Conservation (phyloP, 2,329 filamentous ascomycete genomes). For the Pseudogymnoascus verrucosus region DNA sequence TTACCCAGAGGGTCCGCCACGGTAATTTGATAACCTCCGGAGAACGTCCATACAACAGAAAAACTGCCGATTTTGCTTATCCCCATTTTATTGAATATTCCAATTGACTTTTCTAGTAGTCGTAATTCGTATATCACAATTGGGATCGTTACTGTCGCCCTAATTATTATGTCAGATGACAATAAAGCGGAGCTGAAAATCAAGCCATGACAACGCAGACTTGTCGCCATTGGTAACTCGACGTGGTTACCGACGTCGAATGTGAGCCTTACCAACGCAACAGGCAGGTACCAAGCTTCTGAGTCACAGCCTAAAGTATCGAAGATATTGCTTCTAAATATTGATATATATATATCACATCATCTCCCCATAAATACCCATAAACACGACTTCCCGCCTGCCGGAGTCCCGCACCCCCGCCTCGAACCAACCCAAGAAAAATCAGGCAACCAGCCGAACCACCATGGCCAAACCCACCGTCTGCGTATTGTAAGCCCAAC, state of each 20-base stretch:
- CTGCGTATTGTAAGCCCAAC: conserved; percentile 1
- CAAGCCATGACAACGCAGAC: background rate
- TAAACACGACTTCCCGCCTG: background rate
- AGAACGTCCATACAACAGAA: background rate
- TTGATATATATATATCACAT: background rate
- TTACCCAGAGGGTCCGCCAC: background rate
- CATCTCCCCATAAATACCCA: background rate
- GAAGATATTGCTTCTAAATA: background rate
- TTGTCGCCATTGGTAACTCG: background rate
- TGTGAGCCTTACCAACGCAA: background rate
- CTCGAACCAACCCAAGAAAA: background rate
- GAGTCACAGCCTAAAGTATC: background rate
- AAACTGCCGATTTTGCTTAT: background rate
- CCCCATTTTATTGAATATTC: background rate
- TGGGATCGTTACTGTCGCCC: background rate
- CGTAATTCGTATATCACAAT: background rate
- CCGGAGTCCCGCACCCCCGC: background rate
- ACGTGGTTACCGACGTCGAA: background rate
- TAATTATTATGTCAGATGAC: background rate
- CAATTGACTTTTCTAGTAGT: background rate
- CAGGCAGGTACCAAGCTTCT: background rate
- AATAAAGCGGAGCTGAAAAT: background rate
- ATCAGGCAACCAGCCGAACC: background rate
- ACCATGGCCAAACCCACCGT: background rate
- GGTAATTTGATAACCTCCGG: background rate